Conservation (phyloP, 2,329 filamentous ascomycete species). For the Penicillium expansum region DNA sequence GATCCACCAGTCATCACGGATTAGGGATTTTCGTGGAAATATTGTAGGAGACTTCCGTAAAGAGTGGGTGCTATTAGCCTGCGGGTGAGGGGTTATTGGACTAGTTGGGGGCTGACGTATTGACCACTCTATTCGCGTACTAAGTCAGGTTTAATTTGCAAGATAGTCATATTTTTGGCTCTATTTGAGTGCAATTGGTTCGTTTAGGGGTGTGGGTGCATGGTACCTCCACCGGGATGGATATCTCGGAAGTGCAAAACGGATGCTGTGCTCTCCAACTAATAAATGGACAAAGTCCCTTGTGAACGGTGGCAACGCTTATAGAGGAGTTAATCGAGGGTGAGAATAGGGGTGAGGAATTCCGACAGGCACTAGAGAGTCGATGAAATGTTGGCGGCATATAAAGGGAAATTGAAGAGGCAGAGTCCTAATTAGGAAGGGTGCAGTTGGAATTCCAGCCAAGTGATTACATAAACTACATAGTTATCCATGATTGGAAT, state of each 20-base stretch:
- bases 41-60: not conserved
- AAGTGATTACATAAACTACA: too few relatives aligned
- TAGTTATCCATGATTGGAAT: not conserved
- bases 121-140: not conserved
- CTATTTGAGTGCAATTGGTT: not conserved
- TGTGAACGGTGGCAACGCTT: too few relatives aligned
- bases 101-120: constrained; percentile 4
- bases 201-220: not conserved
- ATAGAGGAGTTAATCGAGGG: too few relatives aligned
- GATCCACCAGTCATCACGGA: constrained; percentile 22
- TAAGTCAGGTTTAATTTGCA: not conserved
- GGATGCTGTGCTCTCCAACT: not conserved
- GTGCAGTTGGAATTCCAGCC: too few relatives aligned
- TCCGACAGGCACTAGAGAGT: not conserved
- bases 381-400: not conserved
- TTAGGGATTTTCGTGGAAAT: not conserved
- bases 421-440: not conserved
- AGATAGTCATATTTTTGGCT: not conserved
- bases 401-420: too few relatives aligned
- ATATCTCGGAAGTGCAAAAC: not conserved
- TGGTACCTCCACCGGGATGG: not conserved
- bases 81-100: constrained; percentile 21
- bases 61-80: too few relatives aligned
- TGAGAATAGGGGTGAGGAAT: too few relatives aligned
- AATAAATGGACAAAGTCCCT: not conserved